Base-by-base conservation (phyloP, 352 stramenopile species). In the Sclerospora graminicola region DNA sequence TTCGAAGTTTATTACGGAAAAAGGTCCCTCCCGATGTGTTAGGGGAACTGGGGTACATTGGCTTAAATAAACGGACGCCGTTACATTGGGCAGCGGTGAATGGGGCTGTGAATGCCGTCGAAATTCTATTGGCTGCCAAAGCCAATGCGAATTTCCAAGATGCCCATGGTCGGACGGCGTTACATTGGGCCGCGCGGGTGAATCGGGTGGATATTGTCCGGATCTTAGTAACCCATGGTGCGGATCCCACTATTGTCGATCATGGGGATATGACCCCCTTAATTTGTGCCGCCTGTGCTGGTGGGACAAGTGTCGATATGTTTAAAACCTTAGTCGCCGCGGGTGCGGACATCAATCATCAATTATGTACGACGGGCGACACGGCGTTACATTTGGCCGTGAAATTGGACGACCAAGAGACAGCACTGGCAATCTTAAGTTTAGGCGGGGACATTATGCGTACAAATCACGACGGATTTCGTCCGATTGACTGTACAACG, bases 131-230 rank as follows among this genome's bases (percentile, higher is more conserved):
- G 1, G 67, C 78, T 51, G 73, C 73, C 2, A 63, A 68, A 0
- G 80, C 77, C 0, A 69, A 89, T 18, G 59, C 74, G 3, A 84
- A 91, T 35, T 88, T 89, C 51, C 77, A 88, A 42, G 80, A 91
- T 48, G 57, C 60, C 9, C 54, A 60, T 20, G 80, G 80, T 19
- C 69, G 80, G 14, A 75, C 80, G 8, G 69, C 80, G 19, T 47
- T 91, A 45, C 80, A 91, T 46, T 91, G 80, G 80, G 80, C 80
- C 0, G 80, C 77, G 5, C 59, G 78, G 11, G 52, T 82, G 0
- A 88, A 89, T 41, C 57, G 61, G 2, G 40, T 72, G 0, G 66
- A 81, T 2, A 58, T 83, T 13, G 63, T 87, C 13, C 55, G 60
- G 23, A 57, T 47, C 35, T 40, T 91, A 36, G 47, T 89, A 15